Evolutionary conservation across 192 early-diverging fungal genomes (phyloP).

Genomic region (Coemansia sp.): DNA sequence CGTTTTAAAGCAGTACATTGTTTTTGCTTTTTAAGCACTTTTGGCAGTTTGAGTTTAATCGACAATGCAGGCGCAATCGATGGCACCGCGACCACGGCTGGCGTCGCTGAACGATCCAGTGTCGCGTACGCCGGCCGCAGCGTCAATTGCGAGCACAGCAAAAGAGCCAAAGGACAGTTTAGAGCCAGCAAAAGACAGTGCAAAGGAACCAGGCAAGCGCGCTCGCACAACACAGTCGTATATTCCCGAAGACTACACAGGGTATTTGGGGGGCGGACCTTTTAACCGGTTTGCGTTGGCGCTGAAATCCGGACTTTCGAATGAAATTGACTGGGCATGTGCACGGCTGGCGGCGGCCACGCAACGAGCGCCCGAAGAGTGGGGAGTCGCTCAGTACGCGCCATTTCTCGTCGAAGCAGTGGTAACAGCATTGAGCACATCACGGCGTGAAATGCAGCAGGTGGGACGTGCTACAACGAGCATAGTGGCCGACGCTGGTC

Average conservation of each 20-base stretch:
- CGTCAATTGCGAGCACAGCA: not conserved
- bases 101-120: slow-evolving; percentile 26
- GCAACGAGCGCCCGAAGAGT: slow-evolving; percentile 29
- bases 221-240: slow-evolving; percentile 1
- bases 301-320: slow-evolving; percentile 40
- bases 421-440: slow-evolving; percentile 29
- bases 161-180: slow-evolving; percentile 13
- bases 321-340: slow-evolving; percentile 56
- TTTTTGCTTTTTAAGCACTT: too few relatives aligned
- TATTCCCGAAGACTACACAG: slow-evolving; percentile 36
- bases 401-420: slow-evolving; percentile 51
- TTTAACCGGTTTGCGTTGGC: slow-evolving; percentile 53
- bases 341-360: slow-evolving; percentile 38
- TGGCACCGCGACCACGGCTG: slow-evolving; percentile 19
- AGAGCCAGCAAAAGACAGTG: not conserved
- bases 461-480: too few relatives aligned
- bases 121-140: slow-evolving; percentile 7
- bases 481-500: slow-evolving; percentile 24
- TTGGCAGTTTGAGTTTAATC: not conserved
- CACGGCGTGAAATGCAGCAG: slow-evolving; percentile 24
- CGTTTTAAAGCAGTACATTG: too few relatives aligned
- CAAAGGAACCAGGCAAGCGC: not conserved
- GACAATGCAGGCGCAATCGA: slow-evolving; percentile 10
- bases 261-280: slow-evolving; percentile 38
- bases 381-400: slow-evolving; percentile 32